A percentile compares a stretch with the other conserved stretches of the same genome.
phyloP scores from a whole-genome alignment of 139 green algal species.

The Coelastrella sp. region DNA sequence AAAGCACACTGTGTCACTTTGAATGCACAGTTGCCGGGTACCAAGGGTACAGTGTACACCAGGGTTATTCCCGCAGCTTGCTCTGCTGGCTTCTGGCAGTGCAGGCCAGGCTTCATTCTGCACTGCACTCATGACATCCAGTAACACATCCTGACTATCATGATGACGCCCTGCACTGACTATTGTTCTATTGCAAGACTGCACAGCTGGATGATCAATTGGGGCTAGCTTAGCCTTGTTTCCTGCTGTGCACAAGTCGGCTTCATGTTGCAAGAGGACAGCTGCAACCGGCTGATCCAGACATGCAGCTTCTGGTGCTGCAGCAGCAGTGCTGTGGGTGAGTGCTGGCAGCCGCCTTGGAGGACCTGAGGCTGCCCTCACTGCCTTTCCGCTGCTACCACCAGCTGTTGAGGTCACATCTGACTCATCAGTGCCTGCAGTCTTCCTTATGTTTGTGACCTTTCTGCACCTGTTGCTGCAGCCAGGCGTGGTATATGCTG shows the following conservation, averaged over 20 bases:
- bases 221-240: background rate
- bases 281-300: background rate
- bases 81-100: too few relatives aligned
- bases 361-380: too few relatives aligned
- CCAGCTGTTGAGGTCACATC: background rate
- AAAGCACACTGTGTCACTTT: too few relatives aligned
- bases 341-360: conserved; percentile 21
- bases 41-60: too few relatives aligned
- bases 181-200: conserved; percentile 8
- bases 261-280: background rate
- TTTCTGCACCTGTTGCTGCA: background rate
- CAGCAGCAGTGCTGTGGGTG: background rate
- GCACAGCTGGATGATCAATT: background rate
- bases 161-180: too few relatives aligned
- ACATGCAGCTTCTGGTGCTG: background rate
- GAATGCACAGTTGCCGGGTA: too few relatives aligned
- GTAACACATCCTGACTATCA: too few relatives aligned
- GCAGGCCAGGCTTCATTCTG: too few relatives aligned
- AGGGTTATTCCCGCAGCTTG: too few relatives aligned
- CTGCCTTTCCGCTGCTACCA: background rate
- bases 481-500: background rate
- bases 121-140: too few relatives aligned
- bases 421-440: background rate
- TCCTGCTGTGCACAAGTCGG: background rate
- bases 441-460: background rate